Evolutionary conservation across 108 stramenopile species (phyloP), one percentile per base, ranked within the genome.

Genomic region (Cyclotella atomus): DNA sequence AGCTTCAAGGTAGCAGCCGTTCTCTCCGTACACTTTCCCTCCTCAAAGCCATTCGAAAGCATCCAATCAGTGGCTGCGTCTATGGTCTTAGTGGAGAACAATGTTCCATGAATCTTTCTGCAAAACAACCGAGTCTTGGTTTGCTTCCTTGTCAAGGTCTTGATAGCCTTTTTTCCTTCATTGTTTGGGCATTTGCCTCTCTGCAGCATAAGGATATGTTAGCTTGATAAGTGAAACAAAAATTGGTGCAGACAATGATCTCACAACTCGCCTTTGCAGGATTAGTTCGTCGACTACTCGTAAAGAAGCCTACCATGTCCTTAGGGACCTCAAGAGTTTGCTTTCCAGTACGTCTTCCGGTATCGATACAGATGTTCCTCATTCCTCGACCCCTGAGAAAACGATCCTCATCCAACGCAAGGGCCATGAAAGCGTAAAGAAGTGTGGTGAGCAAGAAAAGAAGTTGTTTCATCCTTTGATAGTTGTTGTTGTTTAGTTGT

Each of bases 241-340:
- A 12, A 20, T 4, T 44, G 21, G 16, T 4, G 15, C 1, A 16
- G 9, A 17, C 2, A 14, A 41, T 1, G 3, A 62, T 9, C 17
- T 32, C 0, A 43, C 2, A 21, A 44, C 61, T 14, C 44, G 44
- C 61, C 61, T 62, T 43, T 4, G 61, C 61, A 14, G 61, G 41
- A 20, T 8, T 19, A 44, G 41, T 23, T 62, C 61, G 61, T 41
- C 41, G 41, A 14, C 23, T n/a, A 43, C 61, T 62, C 9, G 61
- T 62, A 24, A 62, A 62, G 61, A 62, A 62, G 19, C 24, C 14
- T 24, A 62, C 36, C 38, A 32, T 19, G 21, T 62, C 38, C 21
- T 44, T 24, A 1, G 61, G 61, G 23, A 62, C 38, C 61, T 62
- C 41, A 24, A 62, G 38, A 16, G 61, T 62, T 23, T 62, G 61